Percentiles rank a stretch among this genome's conserved stretches.
phyloP scores from a whole-genome alignment of 2,329 filamentous ascomycete genomes.

The Helotiales sp. region DNA sequence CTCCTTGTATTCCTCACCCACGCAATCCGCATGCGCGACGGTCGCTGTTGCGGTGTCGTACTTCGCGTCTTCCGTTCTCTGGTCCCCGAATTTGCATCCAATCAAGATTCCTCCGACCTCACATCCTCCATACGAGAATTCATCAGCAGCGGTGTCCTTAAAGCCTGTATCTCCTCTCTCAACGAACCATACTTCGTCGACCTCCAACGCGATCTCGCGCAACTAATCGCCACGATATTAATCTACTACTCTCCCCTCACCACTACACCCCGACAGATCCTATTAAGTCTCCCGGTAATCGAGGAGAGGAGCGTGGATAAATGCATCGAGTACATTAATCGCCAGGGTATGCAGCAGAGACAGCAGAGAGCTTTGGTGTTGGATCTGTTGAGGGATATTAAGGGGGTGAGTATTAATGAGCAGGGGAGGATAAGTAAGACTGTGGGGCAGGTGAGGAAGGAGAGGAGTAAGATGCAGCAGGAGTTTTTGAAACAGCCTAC shows the following conservation, averaged over 20 bases:
- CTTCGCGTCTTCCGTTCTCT: slow-evolving; percentile 84
- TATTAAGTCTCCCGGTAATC: slow-evolving; percentile 81
- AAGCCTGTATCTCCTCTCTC: slow-evolving; percentile 85
- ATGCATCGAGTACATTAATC: slow-evolving; percentile 60
- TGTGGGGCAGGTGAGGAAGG: slow-evolving; percentile 43
- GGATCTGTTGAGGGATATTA: slow-evolving; percentile 80
- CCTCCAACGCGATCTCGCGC: slow-evolving; percentile 86
- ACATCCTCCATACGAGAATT: slow-evolving; percentile 79
- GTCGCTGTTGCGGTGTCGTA: slow-evolving; percentile 82
- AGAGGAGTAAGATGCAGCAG: slow-evolving; percentile 62
- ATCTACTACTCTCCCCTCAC: slow-evolving; percentile 71
- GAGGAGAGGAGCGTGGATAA: slow-evolving; percentile 65
- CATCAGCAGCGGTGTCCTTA: slow-evolving; percentile 84
- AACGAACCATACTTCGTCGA: slow-evolving; percentile 98
- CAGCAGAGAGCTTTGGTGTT: slow-evolving; percentile 80
- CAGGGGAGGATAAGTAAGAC: slow-evolving; percentile 77
- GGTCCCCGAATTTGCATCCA: slow-evolving; percentile 71
- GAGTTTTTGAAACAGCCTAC: slow-evolving; percentile 59
- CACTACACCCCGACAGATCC: slow-evolving; percentile 68
- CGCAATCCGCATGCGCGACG: slow-evolving; percentile 85
- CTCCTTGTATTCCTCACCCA: slow-evolving; percentile 91
- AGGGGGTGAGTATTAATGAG: slow-evolving; percentile 90
- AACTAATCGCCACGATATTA: slow-evolving; percentile 83
- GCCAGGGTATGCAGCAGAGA: slow-evolving; percentile 61
- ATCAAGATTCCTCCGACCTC: slow-evolving; percentile 38